Evolutionary conservation across 176 grass and related monocot genomes (phyloP), one percentile per base, ranked within the genome.

Genomic region (Oryza meyeriana): DNA sequence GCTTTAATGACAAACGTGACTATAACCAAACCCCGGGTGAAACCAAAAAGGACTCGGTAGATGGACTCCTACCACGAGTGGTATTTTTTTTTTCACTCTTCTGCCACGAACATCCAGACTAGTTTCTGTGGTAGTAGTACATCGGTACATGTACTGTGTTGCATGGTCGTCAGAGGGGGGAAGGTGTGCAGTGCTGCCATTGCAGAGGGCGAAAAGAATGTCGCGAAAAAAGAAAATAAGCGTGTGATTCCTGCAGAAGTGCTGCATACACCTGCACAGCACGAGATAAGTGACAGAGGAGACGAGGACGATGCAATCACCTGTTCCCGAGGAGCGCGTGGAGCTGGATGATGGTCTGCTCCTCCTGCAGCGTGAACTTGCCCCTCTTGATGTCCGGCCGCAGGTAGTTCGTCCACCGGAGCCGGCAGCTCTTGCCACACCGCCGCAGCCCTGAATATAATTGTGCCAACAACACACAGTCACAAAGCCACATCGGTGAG

Each of bases 331-430:
- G 91, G 10, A 94, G 91, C 1, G 91, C 91, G 77, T 94, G 91
- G 47, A 94, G 91, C 81, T 94, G 91, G 78, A 94, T 86, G 83
- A 94, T 94, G 75, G 79, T 88, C 83, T 94, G 88, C 85, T 94
- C 91, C 82, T 94, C 91, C 83, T 94, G 91, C 16, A 88, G 22
- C 29, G 85, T 94, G 71, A 94, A 94, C 70, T 94, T 90, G 28
- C 91, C 91, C 32, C 91, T 71, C 79, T 94, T 94, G 50, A 94
- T 94, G 83, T 94, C 91, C 79, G 91, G 88, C 27, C 91, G 83
- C 36, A 94, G 88, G 78, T 94, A 94, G 62, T 94, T 94, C 20
- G 91, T 94, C 91, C 91, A 94, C 70, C 91, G 83, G 88, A 94
- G 77, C 79, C 91, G 83, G 85, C 91, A 94, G 72, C 91, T 94